phyloP scores from a whole-genome alignment of 2,329 filamentous ascomycete genomes.

The Cladosporium sp. region DNA sequence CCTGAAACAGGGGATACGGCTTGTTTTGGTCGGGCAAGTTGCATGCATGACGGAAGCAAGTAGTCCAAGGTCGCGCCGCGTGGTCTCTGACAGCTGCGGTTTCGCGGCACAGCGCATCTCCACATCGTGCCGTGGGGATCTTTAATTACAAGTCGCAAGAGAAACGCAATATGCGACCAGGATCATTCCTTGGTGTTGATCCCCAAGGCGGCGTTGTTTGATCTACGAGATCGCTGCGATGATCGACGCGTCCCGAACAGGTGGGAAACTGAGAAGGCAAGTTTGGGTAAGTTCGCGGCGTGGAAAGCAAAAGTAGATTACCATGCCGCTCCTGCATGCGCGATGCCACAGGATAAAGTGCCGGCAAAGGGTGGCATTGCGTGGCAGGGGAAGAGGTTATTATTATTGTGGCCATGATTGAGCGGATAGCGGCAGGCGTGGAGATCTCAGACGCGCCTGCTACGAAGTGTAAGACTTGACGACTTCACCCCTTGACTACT shows the following conservation, averaged over 20 bases:
- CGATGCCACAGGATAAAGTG: background rate
- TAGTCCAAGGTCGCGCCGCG: too few relatives aligned
- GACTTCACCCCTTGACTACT: background rate
- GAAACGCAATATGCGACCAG: background rate
- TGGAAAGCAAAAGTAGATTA: background rate
- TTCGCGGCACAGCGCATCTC: background rate
- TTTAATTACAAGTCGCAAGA: too few relatives aligned
- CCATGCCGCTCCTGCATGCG: background rate
- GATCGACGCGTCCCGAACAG: background rate
- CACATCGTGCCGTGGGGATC: background rate
- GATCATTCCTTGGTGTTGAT: background rate
- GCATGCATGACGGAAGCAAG: too few relatives aligned
- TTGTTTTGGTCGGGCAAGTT: too few relatives aligned
- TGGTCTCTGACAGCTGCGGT: background rate
- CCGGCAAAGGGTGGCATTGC: background rate
- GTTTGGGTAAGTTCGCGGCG: background rate
- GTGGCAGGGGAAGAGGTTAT: background rate
- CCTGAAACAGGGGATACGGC: too few relatives aligned
- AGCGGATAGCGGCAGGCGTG: background rate
- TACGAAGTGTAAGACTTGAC: background rate
- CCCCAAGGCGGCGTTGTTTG: background rate
- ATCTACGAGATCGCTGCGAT: background rate
- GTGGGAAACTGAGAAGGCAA: background rate
- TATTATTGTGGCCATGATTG: background rate
- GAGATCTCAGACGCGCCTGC: background rate